Conservation (phyloP, 2,329 filamentous ascomycete genomes). For the Colletotrichum tofieldiae region DNA sequence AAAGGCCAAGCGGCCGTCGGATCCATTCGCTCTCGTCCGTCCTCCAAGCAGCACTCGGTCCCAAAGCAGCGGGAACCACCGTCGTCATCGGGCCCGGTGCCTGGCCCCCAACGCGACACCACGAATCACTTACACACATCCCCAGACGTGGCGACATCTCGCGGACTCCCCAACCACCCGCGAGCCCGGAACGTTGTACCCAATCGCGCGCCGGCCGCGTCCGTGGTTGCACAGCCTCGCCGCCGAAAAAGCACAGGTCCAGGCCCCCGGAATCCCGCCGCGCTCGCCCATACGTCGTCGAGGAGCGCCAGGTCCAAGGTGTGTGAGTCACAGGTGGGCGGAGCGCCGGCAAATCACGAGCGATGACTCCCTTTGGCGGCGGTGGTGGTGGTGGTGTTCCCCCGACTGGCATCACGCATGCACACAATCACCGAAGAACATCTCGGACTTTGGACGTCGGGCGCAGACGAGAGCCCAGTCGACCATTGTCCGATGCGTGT, state of each 20-base stretch:
- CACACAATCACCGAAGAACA: background rate
- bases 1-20: background rate
- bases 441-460: background rate
- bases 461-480: background rate
- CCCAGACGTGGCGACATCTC: background rate
- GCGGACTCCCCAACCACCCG: background rate
- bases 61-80: background rate
- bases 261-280: background rate
- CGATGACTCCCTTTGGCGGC: background rate
- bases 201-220: background rate
- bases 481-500: background rate
- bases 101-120: background rate
- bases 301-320: background rate
- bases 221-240: background rate
- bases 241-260: background rate
- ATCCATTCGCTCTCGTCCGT: slow-evolving; percentile 7
- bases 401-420: background rate
- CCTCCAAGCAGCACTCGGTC: background rate
- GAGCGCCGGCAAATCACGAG: slow-evolving; percentile 3
- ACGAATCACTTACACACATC: background rate
- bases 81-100: background rate
- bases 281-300: background rate
- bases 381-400: background rate
- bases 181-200: background rate
- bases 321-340: slow-evolving; percentile 19